Evolutionary conservation across 169 alveolate species (phyloP), one percentile per base, ranked within the genome.

Genomic region (Miamiensis avidus): DNA sequence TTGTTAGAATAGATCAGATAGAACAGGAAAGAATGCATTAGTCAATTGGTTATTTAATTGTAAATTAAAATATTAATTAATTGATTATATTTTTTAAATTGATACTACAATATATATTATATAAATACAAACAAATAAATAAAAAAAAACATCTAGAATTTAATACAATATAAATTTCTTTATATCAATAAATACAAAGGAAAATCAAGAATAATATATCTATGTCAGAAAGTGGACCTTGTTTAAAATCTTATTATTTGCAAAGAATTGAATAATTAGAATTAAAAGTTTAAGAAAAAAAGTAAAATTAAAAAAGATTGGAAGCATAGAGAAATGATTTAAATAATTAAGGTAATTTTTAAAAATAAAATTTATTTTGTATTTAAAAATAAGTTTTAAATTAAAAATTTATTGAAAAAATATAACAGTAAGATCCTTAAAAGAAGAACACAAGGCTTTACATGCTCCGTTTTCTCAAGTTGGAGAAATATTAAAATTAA

Each of bases 311-410:
- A 29, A 95, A 97, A 78, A 82, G 99, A 25, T 95, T 98, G 30
- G 99, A 98, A 88, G 99, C 99, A 6, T 99, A 98, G 91, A 95
- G 99, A 85, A 99, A 99, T 90, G 99, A 99, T 78, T 93, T 98
- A 89, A 99, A 99, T 93, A 91, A 97, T 30, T 91, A 96, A 85
- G 99, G 87, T 89, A 81, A 28, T 34, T 1, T 29, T 28, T 74
- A 72, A n/a, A 20, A 4, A 29, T 11, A 82, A 25, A 29, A 31
- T 33, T 79, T 34, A 6, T 29, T 76, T 75, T 49, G 20, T 49
- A 29, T 65, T 86, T 16, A 29, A 31, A 11, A 64, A 6, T 64
- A 26, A 20, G 49, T 29, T n/a, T 29, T n/a, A 78, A 28, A 11
- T 78, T 29, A 25, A 31, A 33, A 6, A 64, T 81, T 16, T 49